Evolutionary conservation across 1,284 basidiomycete genomes (phyloP).

Genomic region (Trichosporon asahii): DNA sequence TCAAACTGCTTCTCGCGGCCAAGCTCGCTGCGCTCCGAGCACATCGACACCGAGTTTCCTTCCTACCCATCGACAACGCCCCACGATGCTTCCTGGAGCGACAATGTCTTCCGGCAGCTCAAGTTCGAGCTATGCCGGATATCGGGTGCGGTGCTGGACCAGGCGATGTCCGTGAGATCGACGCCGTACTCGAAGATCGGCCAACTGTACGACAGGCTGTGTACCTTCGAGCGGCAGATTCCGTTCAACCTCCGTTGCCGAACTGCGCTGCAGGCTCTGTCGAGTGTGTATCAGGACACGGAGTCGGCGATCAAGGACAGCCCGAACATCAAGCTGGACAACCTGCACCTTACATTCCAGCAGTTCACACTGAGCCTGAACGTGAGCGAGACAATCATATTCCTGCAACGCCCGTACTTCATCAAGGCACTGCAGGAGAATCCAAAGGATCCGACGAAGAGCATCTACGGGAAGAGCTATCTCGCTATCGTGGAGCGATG

Average conservation of each 20-base stretch:
- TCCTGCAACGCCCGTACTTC: slow-evolving; percentile 39
- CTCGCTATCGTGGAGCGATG: slow-evolving; percentile 37
- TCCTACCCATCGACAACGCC: slow-evolving; percentile 2
- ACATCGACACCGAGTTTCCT: slow-evolving; percentile 38
- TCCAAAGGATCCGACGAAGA: slow-evolving; percentile 27
- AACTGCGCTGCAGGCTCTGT: slow-evolving; percentile 28
- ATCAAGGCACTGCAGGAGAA: slow-evolving; percentile 31
- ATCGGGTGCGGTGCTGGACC: slow-evolving; percentile 29
- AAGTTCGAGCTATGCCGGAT: slow-evolving; percentile 36
- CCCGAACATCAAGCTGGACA: slow-evolving; percentile 25
- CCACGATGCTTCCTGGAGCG: neutral
- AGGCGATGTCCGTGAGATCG: slow-evolving; percentile 26
- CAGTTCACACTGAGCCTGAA: slow-evolving; percentile 37
- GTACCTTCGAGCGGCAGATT: slow-evolving; percentile 33
- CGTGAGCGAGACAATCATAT: slow-evolving; percentile 31
- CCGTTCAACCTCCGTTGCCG: slow-evolving; percentile 34
- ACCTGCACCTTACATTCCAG: slow-evolving; percentile 33
- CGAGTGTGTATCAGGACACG: slow-evolving; percentile 30
- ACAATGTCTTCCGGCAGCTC: slow-evolving; percentile 27
- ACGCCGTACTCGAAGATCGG: slow-evolving; percentile 27
- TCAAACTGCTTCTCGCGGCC: slow-evolving; percentile 41
- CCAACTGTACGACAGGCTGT: slow-evolving; percentile 30
- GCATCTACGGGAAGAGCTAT: slow-evolving; percentile 30
- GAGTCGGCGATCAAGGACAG: slow-evolving; percentile 26
- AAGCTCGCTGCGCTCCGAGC: slow-evolving; percentile 25